phyloP scores from a whole-genome alignment of 1,139 yeast species.

The Sugiyamaella paludigena region DNA sequence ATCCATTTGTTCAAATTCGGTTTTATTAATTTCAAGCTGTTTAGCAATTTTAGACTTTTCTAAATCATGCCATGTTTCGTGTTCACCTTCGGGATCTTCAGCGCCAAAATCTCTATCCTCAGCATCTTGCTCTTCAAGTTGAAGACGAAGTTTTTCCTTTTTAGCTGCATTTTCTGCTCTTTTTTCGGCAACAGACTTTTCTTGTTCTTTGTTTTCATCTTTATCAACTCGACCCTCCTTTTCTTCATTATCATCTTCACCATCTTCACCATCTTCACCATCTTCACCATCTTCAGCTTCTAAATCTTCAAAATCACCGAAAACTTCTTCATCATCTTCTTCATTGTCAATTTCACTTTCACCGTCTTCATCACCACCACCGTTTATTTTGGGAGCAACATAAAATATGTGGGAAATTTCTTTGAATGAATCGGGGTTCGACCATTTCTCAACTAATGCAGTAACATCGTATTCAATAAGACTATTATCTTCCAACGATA shows the following conservation, averaged over 20 bases:
- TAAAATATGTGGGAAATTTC: slow-evolving; percentile 59
- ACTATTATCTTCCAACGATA: slow-evolving; percentile 36
- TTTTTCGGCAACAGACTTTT: slow-evolving; percentile 48
- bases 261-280: slow-evolving; percentile 41
- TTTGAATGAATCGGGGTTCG: slow-evolving; percentile 46
- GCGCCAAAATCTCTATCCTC: slow-evolving; percentile 71
- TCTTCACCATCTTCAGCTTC: slow-evolving; percentile 50
- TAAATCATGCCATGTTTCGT: slow-evolving; percentile 95
- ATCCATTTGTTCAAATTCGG: slow-evolving; percentile 65
- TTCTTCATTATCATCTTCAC: slow-evolving; percentile 38
- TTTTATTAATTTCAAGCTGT: slow-evolving; percentile 89
- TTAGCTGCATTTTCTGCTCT: slow-evolving; percentile 81
- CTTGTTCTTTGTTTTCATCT: slow-evolving; percentile 42
- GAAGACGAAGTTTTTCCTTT: slow-evolving; percentile 82
- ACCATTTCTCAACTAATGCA: slow-evolving; percentile 47
- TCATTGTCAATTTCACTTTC: slow-evolving; percentile 45
- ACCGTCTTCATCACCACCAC: slow-evolving; percentile 33
- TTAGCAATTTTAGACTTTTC: slow-evolving; percentile 97
- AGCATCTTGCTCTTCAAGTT: slow-evolving; percentile 78
- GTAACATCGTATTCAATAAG: slow-evolving; percentile 26
- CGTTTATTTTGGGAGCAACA: slow-evolving; percentile 55
- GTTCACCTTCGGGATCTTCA: slow-evolving; percentile 69
- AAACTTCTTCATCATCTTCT: slow-evolving; percentile 53
- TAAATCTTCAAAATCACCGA: slow-evolving; percentile 79
- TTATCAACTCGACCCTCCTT: slow-evolving; percentile 57